A percentile compares a stretch with the other conserved stretches of the same genome.
phyloP scores from a whole-genome alignment of 169 alveolate species.

The Amoebophrya sp. region DNA sequence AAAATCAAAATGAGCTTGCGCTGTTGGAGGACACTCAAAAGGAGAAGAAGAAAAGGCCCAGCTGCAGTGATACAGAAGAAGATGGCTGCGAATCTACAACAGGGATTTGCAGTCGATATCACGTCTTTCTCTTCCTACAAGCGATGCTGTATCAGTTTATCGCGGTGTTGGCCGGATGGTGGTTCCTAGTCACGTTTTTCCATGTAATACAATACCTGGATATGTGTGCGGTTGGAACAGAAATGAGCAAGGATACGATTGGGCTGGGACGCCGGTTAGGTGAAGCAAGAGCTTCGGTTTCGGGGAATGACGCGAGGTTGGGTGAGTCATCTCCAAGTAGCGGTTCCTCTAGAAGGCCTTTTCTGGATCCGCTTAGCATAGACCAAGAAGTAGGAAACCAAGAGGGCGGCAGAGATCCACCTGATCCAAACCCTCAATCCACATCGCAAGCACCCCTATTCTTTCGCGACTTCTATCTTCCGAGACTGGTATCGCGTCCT shows the following conservation, averaged over 20 bases:
- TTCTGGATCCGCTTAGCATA: no score
- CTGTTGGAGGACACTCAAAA: no score
- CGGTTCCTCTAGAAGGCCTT: no score
- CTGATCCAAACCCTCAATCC: not conserved
- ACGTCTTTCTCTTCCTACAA: not conserved
- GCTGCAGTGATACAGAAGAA: not conserved
- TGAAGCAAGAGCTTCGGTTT: not conserved
- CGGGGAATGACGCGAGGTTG: no score
- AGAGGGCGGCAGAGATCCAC: not conserved
- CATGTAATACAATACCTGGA: not conserved
- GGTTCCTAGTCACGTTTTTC: not conserved
- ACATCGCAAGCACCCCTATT: not conserved
- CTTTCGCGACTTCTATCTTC: not conserved
- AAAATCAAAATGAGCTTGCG: no score
- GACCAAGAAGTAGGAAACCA: no score
- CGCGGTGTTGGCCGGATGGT: not conserved
- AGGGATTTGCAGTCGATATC: not conserved
- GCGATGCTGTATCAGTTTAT: not conserved
- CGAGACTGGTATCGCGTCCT: not conserved
- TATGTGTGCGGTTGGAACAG: not conserved
- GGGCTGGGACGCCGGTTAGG: not conserved
- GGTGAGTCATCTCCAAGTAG: no score
- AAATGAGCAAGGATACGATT: not conserved
- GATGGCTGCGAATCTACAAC: not conserved
- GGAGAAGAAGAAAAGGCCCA: not conserved